Evolutionary conservation across 2,329 filamentous ascomycete species (phyloP).

Genomic region (Aspergillus vadensis): DNA sequence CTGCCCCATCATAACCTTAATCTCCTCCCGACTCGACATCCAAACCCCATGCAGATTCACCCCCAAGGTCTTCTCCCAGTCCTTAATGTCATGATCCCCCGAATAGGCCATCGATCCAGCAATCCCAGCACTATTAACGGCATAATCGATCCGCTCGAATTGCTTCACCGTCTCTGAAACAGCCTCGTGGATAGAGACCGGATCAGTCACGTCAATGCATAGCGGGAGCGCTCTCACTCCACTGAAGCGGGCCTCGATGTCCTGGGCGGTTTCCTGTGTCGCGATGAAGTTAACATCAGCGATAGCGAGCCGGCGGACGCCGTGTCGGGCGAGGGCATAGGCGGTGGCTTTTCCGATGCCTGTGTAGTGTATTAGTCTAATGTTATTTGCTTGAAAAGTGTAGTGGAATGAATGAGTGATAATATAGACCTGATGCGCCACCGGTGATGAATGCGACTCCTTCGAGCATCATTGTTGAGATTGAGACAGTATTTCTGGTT

Average conservation of each 20-base stretch:
- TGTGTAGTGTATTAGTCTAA: not conserved
- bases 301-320: conserved; percentile 3
- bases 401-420: not conserved
- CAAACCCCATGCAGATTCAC: conserved; percentile 11
- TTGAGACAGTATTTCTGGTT: not conserved
- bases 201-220: conserved; percentile 5
- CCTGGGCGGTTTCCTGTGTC: not conserved
- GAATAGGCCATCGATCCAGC: not conserved
- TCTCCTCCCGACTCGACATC: conserved; percentile 11
- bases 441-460: conserved; percentile 1
- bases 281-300: conserved; percentile 1
- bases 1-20: conserved; percentile 15
- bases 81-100: not conserved
- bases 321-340: conserved; percentile 2
- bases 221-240: not conserved
- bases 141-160: conserved; percentile 11
- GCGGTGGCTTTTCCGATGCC: conserved; percentile 12
- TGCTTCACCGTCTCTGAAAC: not conserved
- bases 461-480: not conserved
- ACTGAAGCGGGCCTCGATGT: not conserved
- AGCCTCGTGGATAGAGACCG: conserved; percentile 1
- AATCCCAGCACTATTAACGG: conserved; percentile 11
- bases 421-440: not conserved
- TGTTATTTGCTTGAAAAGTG: not conserved
- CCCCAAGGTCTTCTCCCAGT: conserved; percentile 3